Conservation (phyloP, 495 filamentous ascomycete genomes). For the Pyrenula aspistea region DNA sequence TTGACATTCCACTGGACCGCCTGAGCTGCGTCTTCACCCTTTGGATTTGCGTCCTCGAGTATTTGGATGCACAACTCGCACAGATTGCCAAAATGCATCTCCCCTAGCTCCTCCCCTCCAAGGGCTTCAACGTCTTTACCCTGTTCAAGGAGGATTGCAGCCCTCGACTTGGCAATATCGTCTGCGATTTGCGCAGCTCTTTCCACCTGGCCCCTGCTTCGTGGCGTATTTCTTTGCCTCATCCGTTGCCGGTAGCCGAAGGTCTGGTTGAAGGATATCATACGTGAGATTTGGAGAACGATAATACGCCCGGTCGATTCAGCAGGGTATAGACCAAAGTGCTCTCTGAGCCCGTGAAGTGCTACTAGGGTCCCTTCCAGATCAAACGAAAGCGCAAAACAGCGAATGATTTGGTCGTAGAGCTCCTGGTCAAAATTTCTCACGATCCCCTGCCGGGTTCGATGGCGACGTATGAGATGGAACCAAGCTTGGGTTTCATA, state of each 20-base stretch:
- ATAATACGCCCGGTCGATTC: conserved; percentile 37
- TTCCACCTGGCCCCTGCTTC: not conserved
- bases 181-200: not conserved
- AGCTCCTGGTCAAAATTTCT: conserved; percentile 34
- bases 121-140: not conserved
- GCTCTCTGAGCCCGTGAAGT: conserved; percentile 37
- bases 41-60: not conserved
- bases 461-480: conserved; percentile 6
- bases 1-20: not conserved
- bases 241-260: not conserved
- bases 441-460: conserved; percentile 7
- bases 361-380: conserved; percentile 50
- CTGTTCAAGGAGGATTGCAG: not conserved
- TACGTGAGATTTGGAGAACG: conserved; percentile 35
- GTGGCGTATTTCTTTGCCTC: not conserved
- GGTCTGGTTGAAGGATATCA: conserved; percentile 7
- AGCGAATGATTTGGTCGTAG: conserved; percentile 44
- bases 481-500: conserved; percentile 47
- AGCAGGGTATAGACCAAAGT: conserved; percentile 42
- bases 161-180: not conserved
- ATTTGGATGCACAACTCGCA: not conserved
- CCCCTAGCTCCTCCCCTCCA: not conserved
- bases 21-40: not conserved
- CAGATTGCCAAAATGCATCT: not conserved
- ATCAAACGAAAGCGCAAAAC: conserved; percentile 41